A percentile compares a stretch with the other conserved stretches of the same genome.
These are phyloP conservation scores for Calonectria ilicicola DNA, from an alignment of 2,329 filamentous ascomycete species.

Conservation along the genomic window DNA sequence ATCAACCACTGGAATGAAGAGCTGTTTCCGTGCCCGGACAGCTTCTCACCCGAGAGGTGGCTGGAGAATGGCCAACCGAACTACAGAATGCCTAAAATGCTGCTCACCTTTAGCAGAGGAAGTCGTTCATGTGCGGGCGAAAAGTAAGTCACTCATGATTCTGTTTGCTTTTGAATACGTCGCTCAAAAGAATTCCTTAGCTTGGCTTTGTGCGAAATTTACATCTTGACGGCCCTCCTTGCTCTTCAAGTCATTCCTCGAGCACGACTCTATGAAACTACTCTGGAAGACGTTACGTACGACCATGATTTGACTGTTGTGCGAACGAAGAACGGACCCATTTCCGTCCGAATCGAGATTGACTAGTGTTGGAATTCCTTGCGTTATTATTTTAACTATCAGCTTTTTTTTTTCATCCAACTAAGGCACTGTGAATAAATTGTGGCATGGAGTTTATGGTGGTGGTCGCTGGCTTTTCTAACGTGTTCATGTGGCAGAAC, in stretches of 20 bases:
- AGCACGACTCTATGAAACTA: conserved; percentile 29
- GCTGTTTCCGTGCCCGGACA: conserved; percentile 47
- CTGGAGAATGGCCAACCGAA: conserved; percentile 39
- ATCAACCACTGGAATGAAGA: conserved; percentile 46
- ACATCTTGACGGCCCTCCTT: conserved; percentile 28
- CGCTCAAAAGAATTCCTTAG: background rate
- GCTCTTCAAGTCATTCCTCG: conserved; percentile 29
- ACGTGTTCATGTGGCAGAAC: too few species aligned
- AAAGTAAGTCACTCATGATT: conserved; percentile 17
- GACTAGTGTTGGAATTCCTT: background rate
- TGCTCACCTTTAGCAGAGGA: conserved; percentile 36
- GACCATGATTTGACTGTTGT: conserved; percentile 37
- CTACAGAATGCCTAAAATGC: conserved; percentile 37
- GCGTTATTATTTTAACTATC: too few species aligned
- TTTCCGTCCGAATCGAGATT: conserved; percentile 26
- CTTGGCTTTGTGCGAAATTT: conserved; percentile 35
- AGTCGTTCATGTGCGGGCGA: conserved; percentile 39
- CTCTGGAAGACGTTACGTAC: conserved; percentile 31
- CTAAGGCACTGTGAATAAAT: too few species aligned
- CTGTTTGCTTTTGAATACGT: fast-evolving
- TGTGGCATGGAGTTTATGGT: too few species aligned
- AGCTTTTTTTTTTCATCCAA: too few species aligned
- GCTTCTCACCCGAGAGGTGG: conserved; percentile 49
- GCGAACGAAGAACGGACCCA: conserved; percentile 35
- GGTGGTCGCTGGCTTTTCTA: too few species aligned